Base-by-base conservation (phyloP, 768 basidiomycete species). In the Mycena chlorophos region DNA sequence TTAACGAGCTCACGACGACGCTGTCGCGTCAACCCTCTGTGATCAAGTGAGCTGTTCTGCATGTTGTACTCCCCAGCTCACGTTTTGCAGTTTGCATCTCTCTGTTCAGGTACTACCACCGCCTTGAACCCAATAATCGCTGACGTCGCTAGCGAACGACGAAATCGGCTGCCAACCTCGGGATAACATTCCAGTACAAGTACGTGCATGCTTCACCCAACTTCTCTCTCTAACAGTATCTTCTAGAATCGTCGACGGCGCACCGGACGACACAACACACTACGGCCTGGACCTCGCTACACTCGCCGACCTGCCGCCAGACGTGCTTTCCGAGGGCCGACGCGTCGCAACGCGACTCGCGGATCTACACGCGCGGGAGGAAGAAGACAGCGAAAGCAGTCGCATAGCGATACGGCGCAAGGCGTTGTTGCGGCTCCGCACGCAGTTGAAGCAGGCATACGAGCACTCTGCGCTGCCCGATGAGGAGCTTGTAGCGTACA, bases 251-350 rank as follows among this genome's bases (percentile, higher is more conserved):
- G 69, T 87, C 47, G 90, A 92, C 64, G 91, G 91, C 3, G 73
- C 77, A 1, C 78, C 82, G 0, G 82, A 86, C 29, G 78, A 82
- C 26, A 61, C 75, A 25, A 77, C 75, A n/a, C 88, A 92, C 67
- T 93, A 94, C 63, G 91, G 96, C 2, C 75, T 99, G 12, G 90
- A 97, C 62, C 81, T 98, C 25, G 94, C 95, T 13, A 83, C 84
- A 45, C 79, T 96, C 4, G 94, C 93, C 1, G 92, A 94, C 65
- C 75, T 99, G 0, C 96, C 96, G 0, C 58, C 68, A 0, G 82
- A 89, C 45, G 83, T 96, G 13, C 68, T 94, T 38, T 58, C 64
- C 3, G 85, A 89, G 68, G 86, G 81, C 4, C 79, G 72, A 55
- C 74, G 82, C 52, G 82, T 91, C 0, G 82, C 91, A 2, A 75